Evolutionary conservation across 495 filamentous ascomycete genomes (phyloP).

Genomic region (Niebla homalea): DNA sequence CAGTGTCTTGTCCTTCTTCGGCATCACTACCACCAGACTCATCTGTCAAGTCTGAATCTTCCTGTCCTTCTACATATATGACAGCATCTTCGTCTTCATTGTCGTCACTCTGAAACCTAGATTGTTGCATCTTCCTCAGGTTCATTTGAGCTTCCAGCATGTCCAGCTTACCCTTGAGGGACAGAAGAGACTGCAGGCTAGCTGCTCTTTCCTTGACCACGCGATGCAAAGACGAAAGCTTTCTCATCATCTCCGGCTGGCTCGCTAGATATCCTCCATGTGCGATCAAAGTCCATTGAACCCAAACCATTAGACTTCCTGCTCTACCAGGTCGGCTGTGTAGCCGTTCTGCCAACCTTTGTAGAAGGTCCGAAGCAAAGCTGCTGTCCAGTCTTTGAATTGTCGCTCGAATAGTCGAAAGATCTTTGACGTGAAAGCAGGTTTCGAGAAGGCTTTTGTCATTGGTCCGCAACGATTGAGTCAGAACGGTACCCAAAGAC

Average conservation of each 20-base stretch:
- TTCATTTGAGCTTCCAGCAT: constrained; percentile 80
- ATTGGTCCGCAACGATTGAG: constrained; percentile 85
- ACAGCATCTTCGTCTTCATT: constrained; percentile 49
- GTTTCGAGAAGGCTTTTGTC: constrained; percentile 79
- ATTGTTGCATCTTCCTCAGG: constrained; percentile 51
- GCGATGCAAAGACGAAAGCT: constrained; percentile 60
- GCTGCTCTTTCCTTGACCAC: constrained; percentile 77
- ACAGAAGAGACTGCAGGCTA: constrained; percentile 65
- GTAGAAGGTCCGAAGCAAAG: constrained; percentile 62
- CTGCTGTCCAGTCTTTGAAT: constrained; percentile 80
- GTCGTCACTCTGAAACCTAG: constrained; percentile 26
- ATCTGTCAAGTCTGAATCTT: constrained; percentile 25
- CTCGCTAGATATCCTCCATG: constrained; percentile 85
- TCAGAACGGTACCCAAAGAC: constrained; percentile 77
- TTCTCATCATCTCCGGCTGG: constrained; percentile 63
- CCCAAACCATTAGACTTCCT: constrained; percentile 85
- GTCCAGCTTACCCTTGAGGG: constrained; percentile 88
- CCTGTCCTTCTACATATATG: constrained; percentile 76
- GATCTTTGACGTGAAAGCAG: constrained; percentile 68
- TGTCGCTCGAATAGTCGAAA: constrained; percentile 64
- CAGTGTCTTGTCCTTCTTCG: constrained; percentile 1
- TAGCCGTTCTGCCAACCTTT: constrained; percentile 75
- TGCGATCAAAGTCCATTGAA: constrained; percentile 88
- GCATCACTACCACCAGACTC: constrained; percentile 10
- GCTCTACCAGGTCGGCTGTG: constrained; percentile 79